These are phyloP conservation scores for Cyberlindnera lachancei DNA, from an alignment of 805 yeast species.

Conservation along the genomic window DNA sequence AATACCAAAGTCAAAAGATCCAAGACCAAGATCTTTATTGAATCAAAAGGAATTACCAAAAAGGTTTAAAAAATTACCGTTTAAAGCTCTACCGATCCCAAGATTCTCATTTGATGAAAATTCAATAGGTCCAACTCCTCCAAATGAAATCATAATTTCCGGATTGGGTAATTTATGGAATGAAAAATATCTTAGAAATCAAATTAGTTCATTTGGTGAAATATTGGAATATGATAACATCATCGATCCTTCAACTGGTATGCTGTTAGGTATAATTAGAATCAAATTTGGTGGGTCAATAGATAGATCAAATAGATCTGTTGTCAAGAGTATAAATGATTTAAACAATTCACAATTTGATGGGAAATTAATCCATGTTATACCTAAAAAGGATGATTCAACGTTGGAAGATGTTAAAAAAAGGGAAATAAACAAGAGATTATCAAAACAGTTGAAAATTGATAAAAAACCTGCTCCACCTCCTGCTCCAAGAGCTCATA, in stretches of 20 bases:
- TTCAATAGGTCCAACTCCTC: conserved; percentile 71
- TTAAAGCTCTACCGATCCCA: conserved; percentile 35
- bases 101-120: conserved; percentile 46
- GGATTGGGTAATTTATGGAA: conserved; percentile 51
- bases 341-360: conserved; percentile 39
- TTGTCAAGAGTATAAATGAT: conserved; percentile 35
- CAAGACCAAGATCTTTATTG: conserved; percentile 25
- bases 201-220: conserved; percentile 51
- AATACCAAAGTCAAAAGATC: conserved; percentile 28
- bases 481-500: conserved; percentile 23
- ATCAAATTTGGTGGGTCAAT: conserved; percentile 49
- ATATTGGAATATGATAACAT: conserved; percentile 51
- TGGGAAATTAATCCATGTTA: conserved; percentile 46
- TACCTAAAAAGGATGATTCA: conserved; percentile 40
- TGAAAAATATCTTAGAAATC: conserved; percentile 38
- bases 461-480: conserved; percentile 17
- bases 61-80: conserved; percentile 33
- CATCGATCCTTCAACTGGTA: conserved; percentile 68
- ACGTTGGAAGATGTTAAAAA: conserved; percentile 26
- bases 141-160: conserved; percentile 62
- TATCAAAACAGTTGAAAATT: conserved; percentile 13
- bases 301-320: conserved; percentile 41
- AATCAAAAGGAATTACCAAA: conserved; percentile 16
- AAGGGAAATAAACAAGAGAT: conserved; percentile 4
- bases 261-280: conserved; percentile 66